These are phyloP conservation scores for Penicillium bialowiezense DNA, from an alignment of 495 filamentous ascomycete species.

Conservation along the genomic window DNA sequence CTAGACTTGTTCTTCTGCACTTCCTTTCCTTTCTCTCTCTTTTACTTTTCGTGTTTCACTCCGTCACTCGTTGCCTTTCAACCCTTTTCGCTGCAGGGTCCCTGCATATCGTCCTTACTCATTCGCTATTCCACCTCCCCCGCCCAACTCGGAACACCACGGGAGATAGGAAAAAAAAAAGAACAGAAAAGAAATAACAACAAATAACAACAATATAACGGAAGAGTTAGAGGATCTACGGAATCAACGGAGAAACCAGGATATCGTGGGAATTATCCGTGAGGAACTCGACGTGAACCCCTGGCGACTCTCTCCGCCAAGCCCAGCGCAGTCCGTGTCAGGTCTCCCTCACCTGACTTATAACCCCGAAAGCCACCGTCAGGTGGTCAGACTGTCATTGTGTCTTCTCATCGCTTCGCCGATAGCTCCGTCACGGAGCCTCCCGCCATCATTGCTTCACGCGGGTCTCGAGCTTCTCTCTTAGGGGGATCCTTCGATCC, in stretches of 20 bases:
- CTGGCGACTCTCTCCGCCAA: not conserved
- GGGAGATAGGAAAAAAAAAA: not conserved
- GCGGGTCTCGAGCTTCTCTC: conserved; percentile 63
- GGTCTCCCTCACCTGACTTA: conserved; percentile 11
- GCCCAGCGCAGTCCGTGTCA: conserved; percentile 8
- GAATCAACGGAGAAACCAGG: no score
- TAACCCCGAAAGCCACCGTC: conserved; percentile 21
- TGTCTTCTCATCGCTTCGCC: conserved; percentile 32
- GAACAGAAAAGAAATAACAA: not conserved
- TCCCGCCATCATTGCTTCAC: conserved; percentile 57
- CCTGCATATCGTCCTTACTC: conserved; percentile 3
- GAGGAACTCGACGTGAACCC: conserved; percentile 3
- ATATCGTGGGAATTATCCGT: no score
- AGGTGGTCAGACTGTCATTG: conserved; percentile 38
- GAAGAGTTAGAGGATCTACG: not conserved
- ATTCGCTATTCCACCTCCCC: not conserved
- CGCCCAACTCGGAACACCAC: not conserved
- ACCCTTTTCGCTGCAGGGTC: not conserved
- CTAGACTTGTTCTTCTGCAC: not conserved
- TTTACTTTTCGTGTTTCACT: not conserved
- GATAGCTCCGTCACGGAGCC: conserved; percentile 46
- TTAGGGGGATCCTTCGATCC: conserved; percentile 58
- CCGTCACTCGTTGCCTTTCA: not conserved
- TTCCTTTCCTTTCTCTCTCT: conserved; percentile 8
- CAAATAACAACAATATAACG: not conserved